A percentile compares a stretch with the other conserved stretches of the same genome.
These are phyloP conservation scores for Grosmannia serpens DNA, from an alignment of 2,329 filamentous ascomycete genomes.

Conservation along the genomic window DNA sequence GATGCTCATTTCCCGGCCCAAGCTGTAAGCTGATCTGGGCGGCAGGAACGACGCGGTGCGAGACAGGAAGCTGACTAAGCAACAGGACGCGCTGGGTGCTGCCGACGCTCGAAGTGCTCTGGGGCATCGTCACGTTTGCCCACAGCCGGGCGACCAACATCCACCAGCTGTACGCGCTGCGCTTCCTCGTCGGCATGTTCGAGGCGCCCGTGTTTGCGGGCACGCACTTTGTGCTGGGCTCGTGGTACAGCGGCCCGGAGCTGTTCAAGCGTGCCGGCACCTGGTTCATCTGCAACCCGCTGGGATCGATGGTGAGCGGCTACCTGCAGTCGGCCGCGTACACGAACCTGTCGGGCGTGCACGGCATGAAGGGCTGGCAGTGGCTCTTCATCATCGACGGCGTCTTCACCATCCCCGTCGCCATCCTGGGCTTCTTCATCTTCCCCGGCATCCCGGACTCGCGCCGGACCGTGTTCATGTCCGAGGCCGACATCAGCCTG, in stretches of 20 bases:
- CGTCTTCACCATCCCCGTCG: slow-evolving; percentile 43
- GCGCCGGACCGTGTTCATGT: slow-evolving; percentile 7
- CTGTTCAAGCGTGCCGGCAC: slow-evolving; percentile 19
- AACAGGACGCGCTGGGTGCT: slow-evolving; percentile 19
- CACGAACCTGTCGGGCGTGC: slow-evolving; percentile 37
- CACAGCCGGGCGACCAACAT: slow-evolving; percentile 18
- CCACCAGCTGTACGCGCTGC: slow-evolving; percentile 19
- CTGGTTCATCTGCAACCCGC: slow-evolving; percentile 14
- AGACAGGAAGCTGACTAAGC: too few relatives aligned
- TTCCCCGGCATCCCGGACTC: slow-evolving; percentile 26
- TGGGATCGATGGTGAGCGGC: slow-evolving; percentile 20
- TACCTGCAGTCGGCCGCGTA: slow-evolving; percentile 41
- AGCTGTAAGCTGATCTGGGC: slow-evolving; percentile 12
- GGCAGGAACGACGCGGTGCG: not conserved
- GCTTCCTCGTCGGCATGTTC: slow-evolving; percentile 21
- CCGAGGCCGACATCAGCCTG: not conserved
- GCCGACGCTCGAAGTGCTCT: slow-evolving; percentile 19
- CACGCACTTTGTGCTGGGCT: not conserved
- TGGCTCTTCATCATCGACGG: slow-evolving; percentile 45
- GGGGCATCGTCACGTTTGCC: slow-evolving; percentile 21
- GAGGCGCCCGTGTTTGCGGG: slow-evolving; percentile 22
- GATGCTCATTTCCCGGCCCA: slow-evolving; percentile 20
- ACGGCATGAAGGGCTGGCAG: slow-evolving; percentile 37
- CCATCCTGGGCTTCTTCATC: slow-evolving; percentile 37
- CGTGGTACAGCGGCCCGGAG: slow-evolving; percentile 15